Base-by-base conservation (phyloP, 2,329 filamentous ascomycete genomes). In the Tolypocladium paradoxum region DNA sequence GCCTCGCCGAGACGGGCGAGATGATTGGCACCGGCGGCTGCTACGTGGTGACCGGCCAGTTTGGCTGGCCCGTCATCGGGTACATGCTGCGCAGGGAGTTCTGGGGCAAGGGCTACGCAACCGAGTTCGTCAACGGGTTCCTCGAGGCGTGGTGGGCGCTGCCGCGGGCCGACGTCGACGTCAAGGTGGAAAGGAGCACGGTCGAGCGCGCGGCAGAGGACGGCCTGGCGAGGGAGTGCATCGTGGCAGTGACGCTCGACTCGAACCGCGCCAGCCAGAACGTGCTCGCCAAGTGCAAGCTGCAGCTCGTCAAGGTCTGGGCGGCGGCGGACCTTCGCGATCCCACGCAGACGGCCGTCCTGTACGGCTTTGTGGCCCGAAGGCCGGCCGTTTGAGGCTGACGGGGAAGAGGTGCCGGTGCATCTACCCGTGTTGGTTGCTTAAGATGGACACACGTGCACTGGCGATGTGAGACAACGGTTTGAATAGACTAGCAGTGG, bases 41-140 rank as follows among this genome's bases (percentile, higher is more conserved):
- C 53, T 69, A 74, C 57, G 58, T 56, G 53, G 49, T 60, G 37
- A 49, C 57, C 33, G 66, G 69, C 55, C 58, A 65, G 51, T 62
- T 73, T 20, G 78, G 77, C 48, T 82, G 78, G 79, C 79, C 81
- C 1, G 78, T 77, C 60, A 52, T 83, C 29, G 81, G 81, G 24
- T 85, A 84, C 63, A 73, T 82, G 68, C 64, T 84, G 50, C 66
- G 71, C 48, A 71, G 68, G 53, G 74, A 77, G 58, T 60, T 66
- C 52, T 84, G 81, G 81, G 76, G 78, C 7, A 71, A 70, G 38
- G 81, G 81, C 5, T 75, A 79, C 58, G 79, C 74, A 35, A 81
- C 76, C 1, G 81, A 84, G 65, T 77, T 82, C 46, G 55, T 83
- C 37, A 64, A 56, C 50, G 78, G 64, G 1, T 76, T 76, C 51